Evolutionary conservation across 2,329 filamentous ascomycete species (phyloP).

Genomic region (Juglanconis juglandina): DNA sequence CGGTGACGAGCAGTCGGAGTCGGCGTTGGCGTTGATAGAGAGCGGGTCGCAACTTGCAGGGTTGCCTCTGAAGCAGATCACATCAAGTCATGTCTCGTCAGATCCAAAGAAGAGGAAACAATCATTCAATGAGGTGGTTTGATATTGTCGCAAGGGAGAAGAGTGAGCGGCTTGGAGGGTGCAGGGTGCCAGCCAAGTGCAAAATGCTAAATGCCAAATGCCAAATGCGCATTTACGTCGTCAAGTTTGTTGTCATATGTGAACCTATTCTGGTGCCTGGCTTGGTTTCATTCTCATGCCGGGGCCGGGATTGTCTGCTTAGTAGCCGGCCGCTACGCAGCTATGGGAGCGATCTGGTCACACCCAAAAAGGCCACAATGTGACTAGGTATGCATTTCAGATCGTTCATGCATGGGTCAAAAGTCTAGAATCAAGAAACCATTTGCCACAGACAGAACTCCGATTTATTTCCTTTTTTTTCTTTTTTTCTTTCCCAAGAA

Average conservation of each 20-base stretch:
- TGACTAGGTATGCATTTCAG: not conserved
- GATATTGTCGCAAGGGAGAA: not conserved
- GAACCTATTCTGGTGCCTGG: not conserved
- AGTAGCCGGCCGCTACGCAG: not conserved
- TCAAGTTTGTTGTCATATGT: not conserved
- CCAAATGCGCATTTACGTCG: not conserved
- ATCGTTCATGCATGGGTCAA: not conserved
- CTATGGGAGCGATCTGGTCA: not conserved
- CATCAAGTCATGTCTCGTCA: not conserved
- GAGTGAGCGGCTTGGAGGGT: not conserved
- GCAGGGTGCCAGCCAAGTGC: not conserved
- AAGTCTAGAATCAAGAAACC: not conserved
- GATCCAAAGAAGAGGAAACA: not conserved
- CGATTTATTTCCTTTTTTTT: not conserved
- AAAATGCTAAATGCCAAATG: not conserved
- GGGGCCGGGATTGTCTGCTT: not conserved
- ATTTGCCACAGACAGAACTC: too few species aligned
- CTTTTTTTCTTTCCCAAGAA: not conserved
- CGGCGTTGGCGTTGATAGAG: conserved; percentile 12
- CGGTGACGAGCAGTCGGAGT: conserved; percentile 11
- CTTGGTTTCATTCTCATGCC: conserved; percentile 3
- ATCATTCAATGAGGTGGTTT: not conserved
- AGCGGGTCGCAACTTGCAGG: conserved; percentile 7
- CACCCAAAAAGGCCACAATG: not conserved
- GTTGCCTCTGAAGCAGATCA: conserved; percentile 6